A percentile compares a stretch with the other conserved stretches of the same genome.
These are phyloP conservation scores for Candida manassasensis DNA, from an alignment of 805 yeast genomes.

Conservation along the genomic window DNA sequence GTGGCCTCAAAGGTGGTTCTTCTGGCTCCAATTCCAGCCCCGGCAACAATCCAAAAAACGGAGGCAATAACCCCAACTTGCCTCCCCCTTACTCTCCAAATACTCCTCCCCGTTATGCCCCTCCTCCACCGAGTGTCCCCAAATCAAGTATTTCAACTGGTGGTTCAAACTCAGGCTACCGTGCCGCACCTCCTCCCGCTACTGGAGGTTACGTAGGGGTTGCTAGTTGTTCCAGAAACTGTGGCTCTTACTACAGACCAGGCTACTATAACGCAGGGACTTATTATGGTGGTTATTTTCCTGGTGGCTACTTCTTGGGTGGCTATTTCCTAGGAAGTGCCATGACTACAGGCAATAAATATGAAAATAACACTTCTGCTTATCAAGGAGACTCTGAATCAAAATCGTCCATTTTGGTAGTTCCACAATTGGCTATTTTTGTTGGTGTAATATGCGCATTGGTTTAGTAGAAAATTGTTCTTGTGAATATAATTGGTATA, in stretches of 20 bases:
- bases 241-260: conserved; percentile 4
- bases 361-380: conserved; percentile 1
- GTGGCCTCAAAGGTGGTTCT: not conserved
- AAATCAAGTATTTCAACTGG: conserved; percentile 1
- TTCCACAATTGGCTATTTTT: no score
- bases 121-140: conserved; percentile 1
- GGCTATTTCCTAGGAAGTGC: conserved; percentile 3
- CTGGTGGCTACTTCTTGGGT: conserved; percentile 4
- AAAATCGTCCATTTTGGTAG: no score
- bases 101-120: not conserved
- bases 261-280: conserved; percentile 4
- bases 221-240: not conserved
- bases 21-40: not conserved
- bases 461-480: no score
- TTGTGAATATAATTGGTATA: no score
- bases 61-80: no score
- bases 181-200: not conserved
- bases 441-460: no score
- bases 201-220: conserved; percentile 1
- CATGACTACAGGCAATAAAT: not conserved
- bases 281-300: conserved; percentile 3
- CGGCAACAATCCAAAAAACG: not conserved
- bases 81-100: not conserved
- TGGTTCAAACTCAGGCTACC: not conserved
- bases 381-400: not conserved